Evolutionary conservation across 2,329 filamentous ascomycete genomes (phyloP).

Genomic region (Cladophialophora psammophila): DNA sequence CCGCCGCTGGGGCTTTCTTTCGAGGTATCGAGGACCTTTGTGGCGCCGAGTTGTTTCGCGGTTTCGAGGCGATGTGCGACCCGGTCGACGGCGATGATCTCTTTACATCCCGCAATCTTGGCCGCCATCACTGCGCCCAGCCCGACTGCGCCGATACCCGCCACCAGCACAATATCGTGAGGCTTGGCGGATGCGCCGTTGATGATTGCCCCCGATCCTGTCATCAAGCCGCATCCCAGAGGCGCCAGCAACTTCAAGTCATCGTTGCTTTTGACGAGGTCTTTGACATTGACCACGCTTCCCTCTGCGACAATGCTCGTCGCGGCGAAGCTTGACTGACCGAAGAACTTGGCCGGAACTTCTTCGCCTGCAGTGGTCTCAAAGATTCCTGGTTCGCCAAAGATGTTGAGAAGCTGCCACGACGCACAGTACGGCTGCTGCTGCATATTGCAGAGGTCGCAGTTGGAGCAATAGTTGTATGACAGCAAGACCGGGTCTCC

Average conservation of each 20-base stretch:
- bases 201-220: slow-evolving; percentile 52
- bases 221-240: slow-evolving; percentile 46
- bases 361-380: slow-evolving; percentile 39
- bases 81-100: slow-evolving; percentile 54
- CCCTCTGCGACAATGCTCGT: slow-evolving; percentile 43
- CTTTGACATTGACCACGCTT: slow-evolving; percentile 41
- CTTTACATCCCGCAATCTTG: slow-evolving; percentile 51
- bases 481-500: slow-evolving; percentile 59
- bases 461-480: slow-evolving; percentile 57
- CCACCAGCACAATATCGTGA: slow-evolving; percentile 50
- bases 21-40: slow-evolving; percentile 47
- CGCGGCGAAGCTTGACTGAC: slow-evolving; percentile 48
- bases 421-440: slow-evolving; percentile 58
- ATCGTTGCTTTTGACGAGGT: slow-evolving; percentile 24
- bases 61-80: slow-evolving; percentile 48
- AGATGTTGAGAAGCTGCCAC: slow-evolving; percentile 59
- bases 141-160: slow-evolving; percentile 58
- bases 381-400: slow-evolving; percentile 25
- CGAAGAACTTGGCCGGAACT: slow-evolving; percentile 49
- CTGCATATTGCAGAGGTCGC: slow-evolving; percentile 57
- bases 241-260: slow-evolving; percentile 43
- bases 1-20: slow-evolving; percentile 10
- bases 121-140: slow-evolving; percentile 58
- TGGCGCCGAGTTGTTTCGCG: slow-evolving; percentile 51
- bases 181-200: slow-evolving; percentile 50